Evolutionary conservation across 169 alveolate genomes (phyloP), one percentile per base, ranked within the genome.

Genomic region (Plasmodium inui): DNA sequence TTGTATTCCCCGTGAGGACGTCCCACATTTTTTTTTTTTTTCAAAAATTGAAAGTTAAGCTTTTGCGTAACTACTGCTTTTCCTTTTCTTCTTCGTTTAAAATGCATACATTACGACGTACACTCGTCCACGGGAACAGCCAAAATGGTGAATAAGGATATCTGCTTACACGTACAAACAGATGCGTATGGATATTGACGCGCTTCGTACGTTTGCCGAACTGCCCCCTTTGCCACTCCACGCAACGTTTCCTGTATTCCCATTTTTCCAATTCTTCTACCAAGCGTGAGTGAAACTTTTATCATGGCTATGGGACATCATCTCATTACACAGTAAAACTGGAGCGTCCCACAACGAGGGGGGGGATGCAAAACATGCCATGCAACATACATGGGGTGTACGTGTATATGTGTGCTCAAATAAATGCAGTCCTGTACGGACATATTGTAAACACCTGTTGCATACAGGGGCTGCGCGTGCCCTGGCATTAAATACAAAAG

Each of bases 271-370:
- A 50, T 50, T 67, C 37, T 22, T 67, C 22, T 19, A 67, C 76
- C 37, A 3, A 67, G 41, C 71, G 22, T 5, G 41, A 55, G 73
- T 7, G 22, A 14, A 79, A 79, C 34, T 14, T 57, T 39, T 82
- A 82, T 82, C 57, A 82, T 55, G 90, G 90, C 41, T 32, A 67
- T 14, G 79, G n/a, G 39, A 19, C 22, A 26, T 61, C n/a, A 44
- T 67, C 37, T 22, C 37, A 83, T 83, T 83, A 83, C 92, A 7
- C 92, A 83, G 92, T 83, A 83, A 82, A 19, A n/a, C 6, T 19
- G 37, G 30, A 28, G 76, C 2, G 76, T 41, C 41, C n/a, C 37
- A 67, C n/a, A 67, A 5, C 19, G n/a, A 28, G 37, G 41, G 37
- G 30, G 28, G 57, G 57, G 8, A 50, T 50, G 61, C 8, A 50